Base-by-base conservation (phyloP, 805 yeast species). In the Candida maesae region DNA sequence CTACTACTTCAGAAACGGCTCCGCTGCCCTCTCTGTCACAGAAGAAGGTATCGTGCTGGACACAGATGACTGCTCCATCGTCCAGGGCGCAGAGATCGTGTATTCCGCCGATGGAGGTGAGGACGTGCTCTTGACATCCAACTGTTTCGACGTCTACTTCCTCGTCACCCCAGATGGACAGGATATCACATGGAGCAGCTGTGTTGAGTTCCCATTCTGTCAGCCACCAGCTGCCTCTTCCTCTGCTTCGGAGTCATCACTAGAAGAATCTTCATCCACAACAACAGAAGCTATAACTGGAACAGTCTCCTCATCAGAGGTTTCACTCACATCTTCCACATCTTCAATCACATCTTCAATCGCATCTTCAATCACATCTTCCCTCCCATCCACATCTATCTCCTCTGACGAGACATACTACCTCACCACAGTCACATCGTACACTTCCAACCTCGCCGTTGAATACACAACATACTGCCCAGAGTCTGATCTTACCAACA, bases 161-260 rank as follows among this genome's bases (percentile, higher is more conserved):
- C 33, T 56, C 31, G 54, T 46, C 23, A 49, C 50, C 18, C 10
- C 42, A 6, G 38, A 42, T 5, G 35, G 31, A 12, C 30, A 45
- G 16, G 37, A 32, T 4, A 36, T 56, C 21, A 44, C 45, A 14
- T 56, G 60, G 60, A 24, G 37, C 8, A 33, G 50, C 9, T 56
- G 60, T 45, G 42, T 38, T 15, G 60, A 56, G 36, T 56, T 49
- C 46, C 51, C 60, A 42, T 51, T 52, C 50, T 51, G 44, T 23
- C 44, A 9, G 26, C 44, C 14, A 14, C 42, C 15, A 17, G 42
- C 5, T 36, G n/a, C 49, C 16, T 38, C 43, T n/a, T 30, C 45
- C 13, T 35, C 41, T 14, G 23, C 30, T 20, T 26, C 38, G 13
- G 47, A 15, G 8, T n/a, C 38, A n/a, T 12, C 24, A 7, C 10